Percentiles rank a stretch among this genome's conserved stretches.
phyloP scores from a whole-genome alignment of 495 filamentous ascomycete genomes.

The Aspergillus bertholletiae region DNA sequence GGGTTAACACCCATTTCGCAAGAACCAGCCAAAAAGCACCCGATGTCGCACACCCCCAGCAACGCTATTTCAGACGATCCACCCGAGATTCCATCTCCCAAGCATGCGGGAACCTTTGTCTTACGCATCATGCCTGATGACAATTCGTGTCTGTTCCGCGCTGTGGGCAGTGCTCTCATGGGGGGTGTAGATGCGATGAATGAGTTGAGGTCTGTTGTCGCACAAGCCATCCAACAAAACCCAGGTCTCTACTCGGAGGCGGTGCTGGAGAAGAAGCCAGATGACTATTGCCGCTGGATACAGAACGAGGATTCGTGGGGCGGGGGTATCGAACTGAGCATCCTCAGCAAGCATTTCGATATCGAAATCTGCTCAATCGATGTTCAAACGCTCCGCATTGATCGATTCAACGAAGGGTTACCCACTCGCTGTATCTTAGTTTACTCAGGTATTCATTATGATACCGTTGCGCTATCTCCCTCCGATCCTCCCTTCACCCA shows the following conservation, averaged over 20 bases:
- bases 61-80: slow-evolving; percentile 48
- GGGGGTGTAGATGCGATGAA: slow-evolving; percentile 68
- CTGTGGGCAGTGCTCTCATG: slow-evolving; percentile 74
- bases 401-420: slow-evolving; percentile 78
- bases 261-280: slow-evolving; percentile 69
- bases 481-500: slow-evolving; percentile 54
- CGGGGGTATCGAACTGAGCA: slow-evolving; percentile 83
- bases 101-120: slow-evolving; percentile 63
- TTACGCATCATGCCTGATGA: slow-evolving; percentile 97
- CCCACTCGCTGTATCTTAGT: slow-evolving; percentile 73
- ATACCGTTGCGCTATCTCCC: slow-evolving; percentile 76
- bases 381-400: slow-evolving; percentile 62
- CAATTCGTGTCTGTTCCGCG: slow-evolving; percentile 92
- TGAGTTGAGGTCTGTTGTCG: slow-evolving; percentile 76
- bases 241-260: slow-evolving; percentile 67
- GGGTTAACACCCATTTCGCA: slow-evolving; percentile 17
- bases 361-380: slow-evolving; percentile 87
- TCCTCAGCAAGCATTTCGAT: slow-evolving; percentile 80
- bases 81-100: slow-evolving; percentile 63
- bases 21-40: slow-evolving; percentile 15
- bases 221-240: slow-evolving; percentile 72
- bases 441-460: slow-evolving; percentile 95
- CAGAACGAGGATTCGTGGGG: slow-evolving; percentile 81
- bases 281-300: slow-evolving; percentile 84
- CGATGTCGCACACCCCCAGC: slow-evolving; percentile 16